Evolutionary conservation across 106 monocot genomes (phyloP).

Genomic region (Hemerocallis citrina): DNA sequence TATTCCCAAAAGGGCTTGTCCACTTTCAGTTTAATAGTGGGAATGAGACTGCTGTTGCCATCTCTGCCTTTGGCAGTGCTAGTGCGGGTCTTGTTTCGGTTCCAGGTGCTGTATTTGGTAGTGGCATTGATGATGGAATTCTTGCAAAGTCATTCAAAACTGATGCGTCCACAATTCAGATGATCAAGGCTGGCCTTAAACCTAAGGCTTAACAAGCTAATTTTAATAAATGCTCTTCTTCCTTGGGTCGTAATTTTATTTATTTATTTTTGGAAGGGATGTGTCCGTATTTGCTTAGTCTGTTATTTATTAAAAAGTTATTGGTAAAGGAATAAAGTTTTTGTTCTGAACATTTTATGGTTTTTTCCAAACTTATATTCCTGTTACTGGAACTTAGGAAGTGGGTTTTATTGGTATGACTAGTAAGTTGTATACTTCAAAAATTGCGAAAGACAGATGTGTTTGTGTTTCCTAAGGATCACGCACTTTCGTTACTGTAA

Average conservation of each 20-base stretch:
- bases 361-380: too few species aligned
- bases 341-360: too few species aligned
- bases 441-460: not conserved
- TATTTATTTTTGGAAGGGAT: too few species aligned
- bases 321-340: too few species aligned
- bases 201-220: too few species aligned
- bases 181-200: too few species aligned
- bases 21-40: slow-evolving; percentile 1
- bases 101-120: slow-evolving; percentile 6
- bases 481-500: slow-evolving; percentile 3
- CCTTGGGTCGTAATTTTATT: too few species aligned
- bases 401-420: slow-evolving; percentile 16
- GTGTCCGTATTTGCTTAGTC: too few species aligned
- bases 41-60: not conserved
- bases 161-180: slow-evolving; percentile 7
- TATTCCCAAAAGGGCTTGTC: slow-evolving; percentile 14
- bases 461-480: slow-evolving; percentile 20
- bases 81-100: slow-evolving; percentile 11
- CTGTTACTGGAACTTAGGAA: not conserved
- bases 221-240: not conserved
- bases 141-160: slow-evolving; percentile 19
- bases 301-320: too few species aligned
- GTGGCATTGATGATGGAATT: slow-evolving; percentile 7
- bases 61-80: slow-evolving; percentile 17
- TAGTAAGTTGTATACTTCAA: slow-evolving; percentile 10